phyloP scores from a whole-genome alignment of 768 basidiomycete species.

The Saitozyma sp. region DNA sequence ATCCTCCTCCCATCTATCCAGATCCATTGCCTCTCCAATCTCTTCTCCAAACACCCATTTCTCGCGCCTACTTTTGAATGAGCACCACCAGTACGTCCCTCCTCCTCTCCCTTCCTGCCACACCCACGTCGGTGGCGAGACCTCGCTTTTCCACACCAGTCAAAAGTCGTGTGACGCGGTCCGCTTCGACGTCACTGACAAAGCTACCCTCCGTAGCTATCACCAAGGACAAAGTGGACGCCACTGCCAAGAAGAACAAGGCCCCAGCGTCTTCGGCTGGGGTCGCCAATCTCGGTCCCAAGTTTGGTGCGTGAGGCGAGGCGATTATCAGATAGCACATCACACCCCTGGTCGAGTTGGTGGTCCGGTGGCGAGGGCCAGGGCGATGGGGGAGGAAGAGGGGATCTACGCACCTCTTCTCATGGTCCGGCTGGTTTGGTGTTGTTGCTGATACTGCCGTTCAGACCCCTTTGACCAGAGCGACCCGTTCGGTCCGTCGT shows the following conservation, averaged over 20 bases:
- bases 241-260: conserved; percentile 41
- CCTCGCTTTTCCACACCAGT: too few species aligned
- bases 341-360: neutral
- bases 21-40: neutral
- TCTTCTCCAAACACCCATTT: neutral
- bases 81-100: conserved; percentile 50
- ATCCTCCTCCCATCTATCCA: conserved; percentile 10
- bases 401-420: neutral
- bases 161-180: too few species aligned
- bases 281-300: conserved; percentile 44
- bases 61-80: conserved; percentile 40
- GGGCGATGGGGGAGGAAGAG: too few species aligned
- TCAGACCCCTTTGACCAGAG: conserved; percentile 72
- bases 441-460: neutral
- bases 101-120: neutral
- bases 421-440: neutral
- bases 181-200: too few species aligned
- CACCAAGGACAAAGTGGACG: conserved; percentile 42
- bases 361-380: too few species aligned
- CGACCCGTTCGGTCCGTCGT: conserved; percentile 69
- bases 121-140: neutral
- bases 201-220: conserved; percentile 4
- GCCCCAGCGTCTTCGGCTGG: conserved; percentile 28
- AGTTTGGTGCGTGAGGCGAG: conserved; percentile 33
- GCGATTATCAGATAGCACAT: too few species aligned